Base-by-base conservation (phyloP, 768 basidiomycete species). In the Pilatotrama ljubarskyi region DNA sequence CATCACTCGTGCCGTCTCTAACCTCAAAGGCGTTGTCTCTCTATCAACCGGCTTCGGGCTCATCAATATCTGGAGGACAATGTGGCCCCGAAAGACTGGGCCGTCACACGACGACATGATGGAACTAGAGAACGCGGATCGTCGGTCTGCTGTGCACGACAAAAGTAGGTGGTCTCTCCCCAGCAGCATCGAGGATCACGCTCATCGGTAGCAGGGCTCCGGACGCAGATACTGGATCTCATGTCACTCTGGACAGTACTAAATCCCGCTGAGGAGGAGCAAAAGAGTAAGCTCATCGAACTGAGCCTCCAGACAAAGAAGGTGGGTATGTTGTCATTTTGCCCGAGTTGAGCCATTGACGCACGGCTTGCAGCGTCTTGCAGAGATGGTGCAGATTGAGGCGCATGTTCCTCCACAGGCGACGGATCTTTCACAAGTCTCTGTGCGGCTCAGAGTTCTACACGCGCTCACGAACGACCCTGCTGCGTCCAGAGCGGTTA, bases 1-100 rank as follows among this genome's bases (percentile, higher is more conserved):
- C 24, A 66, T 85, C 29, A 66, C 64, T 9, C 49, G 53, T n/a
- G 65, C 71, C 25, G 75, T 75, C 6, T 57, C 73, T 32, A 65
- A 67, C 6, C 74, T 95, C 3, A 75, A 79, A 37, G 72, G 78
- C 5, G 68, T 76, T 3, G 76, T 90, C 15, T 82, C 82, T 2
- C 79, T 86, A 15, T 83, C 84, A 7, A 81, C 84, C n/a, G 95
- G 95, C 4, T 77, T 84, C 24, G 90, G 88, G 41, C 13, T 65
- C 65, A 18, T 57, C 52, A 59, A 49, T 43, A 38, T 58, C 46
- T 44, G 66, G 64, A 29, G 50, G 65, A 10, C 65, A 55, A 6
- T 71, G 57, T 53, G 40, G 22, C 43, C 24, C 7, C 38, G 53
- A 29, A 15, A 20, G 4, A 7, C 43, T 3, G 26, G 1, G 0